Conservation (phyloP, 1,284 basidiomycete genomes). For the Cutaneotrichosporon sp. region DNA sequence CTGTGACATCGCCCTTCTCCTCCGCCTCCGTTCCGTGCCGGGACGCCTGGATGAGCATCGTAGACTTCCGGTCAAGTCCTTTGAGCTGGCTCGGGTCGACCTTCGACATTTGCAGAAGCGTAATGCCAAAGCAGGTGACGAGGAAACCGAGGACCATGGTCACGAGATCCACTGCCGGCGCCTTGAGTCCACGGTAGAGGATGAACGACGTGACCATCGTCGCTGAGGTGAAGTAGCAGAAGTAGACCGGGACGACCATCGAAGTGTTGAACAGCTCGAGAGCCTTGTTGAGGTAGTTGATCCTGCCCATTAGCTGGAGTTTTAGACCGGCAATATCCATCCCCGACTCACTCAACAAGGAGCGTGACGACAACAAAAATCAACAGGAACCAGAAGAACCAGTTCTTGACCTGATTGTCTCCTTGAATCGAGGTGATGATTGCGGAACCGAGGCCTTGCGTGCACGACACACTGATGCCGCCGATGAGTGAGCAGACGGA, state of each 20-base stretch:
- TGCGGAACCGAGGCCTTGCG: conserved; percentile 84
- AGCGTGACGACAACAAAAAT: conserved; percentile 80
- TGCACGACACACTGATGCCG: conserved; percentile 92
- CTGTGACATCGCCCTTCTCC: conserved; percentile 47
- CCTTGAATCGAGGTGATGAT: conserved; percentile 72
- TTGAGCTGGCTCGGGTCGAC: conserved; percentile 54
- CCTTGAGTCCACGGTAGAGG: conserved; percentile 84
- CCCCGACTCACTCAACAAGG: conserved; percentile 26
- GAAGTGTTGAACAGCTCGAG: conserved; percentile 89
- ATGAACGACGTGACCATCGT: conserved; percentile 83
- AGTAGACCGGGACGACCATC: conserved; percentile 70
- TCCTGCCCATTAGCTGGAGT: conserved; percentile 54
- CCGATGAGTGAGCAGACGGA: conserved; percentile 92
- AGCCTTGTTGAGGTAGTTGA: conserved; percentile 95
- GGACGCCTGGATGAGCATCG: conserved; percentile 74
- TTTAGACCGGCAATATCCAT: too few species aligned
- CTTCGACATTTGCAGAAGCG: conserved; percentile 93
- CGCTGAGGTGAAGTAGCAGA: conserved; percentile 70
- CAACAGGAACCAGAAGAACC: conserved; percentile 82
- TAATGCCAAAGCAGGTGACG: conserved; percentile 64
- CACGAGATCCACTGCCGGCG: conserved; percentile 68
- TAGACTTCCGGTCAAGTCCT: conserved; percentile 74
- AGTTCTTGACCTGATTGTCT: conserved; percentile 52
- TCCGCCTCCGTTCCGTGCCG: conserved; percentile 58
- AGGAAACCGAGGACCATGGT: conserved; percentile 87